phyloP scores from a whole-genome alignment of 305 asterid genomes.

The Fraxinus velutina region DNA sequence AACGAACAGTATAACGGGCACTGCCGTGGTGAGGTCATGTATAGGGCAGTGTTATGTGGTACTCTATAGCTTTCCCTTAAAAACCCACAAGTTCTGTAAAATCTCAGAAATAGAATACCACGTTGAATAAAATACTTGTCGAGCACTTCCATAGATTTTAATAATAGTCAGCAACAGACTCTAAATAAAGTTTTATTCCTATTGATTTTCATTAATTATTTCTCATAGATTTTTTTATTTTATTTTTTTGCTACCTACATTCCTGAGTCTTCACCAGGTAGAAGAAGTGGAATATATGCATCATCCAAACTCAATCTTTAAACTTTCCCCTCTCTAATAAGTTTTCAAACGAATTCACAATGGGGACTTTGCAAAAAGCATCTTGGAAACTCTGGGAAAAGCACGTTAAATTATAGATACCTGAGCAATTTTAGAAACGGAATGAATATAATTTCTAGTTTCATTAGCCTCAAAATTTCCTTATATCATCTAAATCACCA shows the following conservation, averaged over 20 bases:
- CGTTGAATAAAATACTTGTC: background rate
- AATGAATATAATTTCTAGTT: slow-evolving; percentile 10
- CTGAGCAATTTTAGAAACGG: background rate
- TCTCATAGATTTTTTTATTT: background rate
- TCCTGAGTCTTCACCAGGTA: background rate
- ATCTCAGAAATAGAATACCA: background rate
- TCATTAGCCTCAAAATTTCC: slow-evolving; percentile 11
- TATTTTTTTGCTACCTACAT: background rate
- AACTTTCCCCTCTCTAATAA: background rate
- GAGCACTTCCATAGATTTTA: background rate
- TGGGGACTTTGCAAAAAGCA: background rate
- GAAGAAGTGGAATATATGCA: background rate
- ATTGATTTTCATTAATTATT: background rate
- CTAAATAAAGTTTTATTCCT: background rate
- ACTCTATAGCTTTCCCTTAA: background rate
- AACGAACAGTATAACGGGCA: background rate
- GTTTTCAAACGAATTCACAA: background rate
- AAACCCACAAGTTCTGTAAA: background rate
- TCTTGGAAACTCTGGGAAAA: background rate
- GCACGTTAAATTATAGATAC: background rate
- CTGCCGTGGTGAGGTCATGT: background rate
- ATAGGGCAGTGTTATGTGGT: background rate
- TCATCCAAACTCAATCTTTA: background rate
- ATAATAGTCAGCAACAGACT: background rate
- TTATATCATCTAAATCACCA: background rate